phyloP scores from a whole-genome alignment of 2,329 filamentous ascomycete species.

The Trichoderma sp. region DNA sequence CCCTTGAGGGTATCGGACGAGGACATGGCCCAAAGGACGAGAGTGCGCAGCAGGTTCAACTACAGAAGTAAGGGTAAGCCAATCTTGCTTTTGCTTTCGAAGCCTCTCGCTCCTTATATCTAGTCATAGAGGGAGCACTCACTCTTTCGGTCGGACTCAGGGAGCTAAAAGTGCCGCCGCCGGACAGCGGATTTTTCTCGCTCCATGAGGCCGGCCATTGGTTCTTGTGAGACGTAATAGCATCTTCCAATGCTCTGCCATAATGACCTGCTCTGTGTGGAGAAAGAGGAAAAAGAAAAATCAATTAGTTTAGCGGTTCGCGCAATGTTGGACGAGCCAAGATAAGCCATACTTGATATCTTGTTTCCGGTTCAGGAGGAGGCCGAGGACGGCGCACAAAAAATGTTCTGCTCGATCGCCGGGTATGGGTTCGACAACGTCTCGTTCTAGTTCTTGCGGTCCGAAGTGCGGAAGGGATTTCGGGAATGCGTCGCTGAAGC shows the following conservation, averaged over 20 bases:
- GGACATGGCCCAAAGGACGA: constrained; percentile 85
- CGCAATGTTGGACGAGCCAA: background rate
- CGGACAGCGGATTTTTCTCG: constrained; percentile 78
- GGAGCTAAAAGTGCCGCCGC: constrained; percentile 75
- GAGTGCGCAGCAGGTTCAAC: constrained; percentile 79
- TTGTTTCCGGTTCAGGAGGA: constrained; percentile 96
- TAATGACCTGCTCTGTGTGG: constrained; percentile 79
- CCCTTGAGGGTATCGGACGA: constrained; percentile 81
- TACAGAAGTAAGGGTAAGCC: constrained; percentile 41
- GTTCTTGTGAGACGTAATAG: constrained; percentile 76
- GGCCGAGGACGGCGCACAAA: constrained; percentile 81
- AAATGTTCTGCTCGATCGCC: constrained; percentile 85
- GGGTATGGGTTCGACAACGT: constrained; percentile 74
- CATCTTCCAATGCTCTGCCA: constrained; percentile 89
- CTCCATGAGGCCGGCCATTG: constrained; percentile 91
- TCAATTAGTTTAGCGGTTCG: constrained; percentile 25
- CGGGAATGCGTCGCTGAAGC: constrained; percentile 87
- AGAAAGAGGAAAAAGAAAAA: constrained; percentile 25
- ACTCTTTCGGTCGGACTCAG: constrained; percentile 84
- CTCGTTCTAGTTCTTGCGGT: constrained; percentile 90
- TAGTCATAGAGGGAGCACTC: constrained; percentile 36
- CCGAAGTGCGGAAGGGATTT: constrained; percentile 87
- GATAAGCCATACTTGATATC: constrained; percentile 83
- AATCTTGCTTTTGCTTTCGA: background rate
- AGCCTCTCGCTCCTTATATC: background rate